Base-by-base conservation (phyloP, 148 eudicot genomes). In the Arbutus unedo region DNA sequence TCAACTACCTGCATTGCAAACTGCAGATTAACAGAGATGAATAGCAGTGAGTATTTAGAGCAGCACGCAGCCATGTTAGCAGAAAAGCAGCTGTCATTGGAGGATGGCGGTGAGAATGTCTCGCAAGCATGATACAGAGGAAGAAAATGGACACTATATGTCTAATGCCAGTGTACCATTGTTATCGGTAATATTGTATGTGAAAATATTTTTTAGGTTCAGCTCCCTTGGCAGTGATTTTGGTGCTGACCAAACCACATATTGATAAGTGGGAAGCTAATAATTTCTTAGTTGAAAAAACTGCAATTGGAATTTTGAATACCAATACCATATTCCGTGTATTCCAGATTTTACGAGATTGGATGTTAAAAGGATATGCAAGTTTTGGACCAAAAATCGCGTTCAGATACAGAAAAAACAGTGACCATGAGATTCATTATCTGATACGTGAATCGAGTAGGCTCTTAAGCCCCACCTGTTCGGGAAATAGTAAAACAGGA, bases 11-110 rank as follows among this genome's bases (percentile, higher is more conserved):
- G 11, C 8, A 16, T 7, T 49, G 31, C 31, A 55, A 25, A 72
- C 67, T 47, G 84, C 91, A 96, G 99, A 85, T 92, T 94, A 67
- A 94, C 98, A 4, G 99, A 96, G 86, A 96, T 96, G 95, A 94
- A 92, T 54, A 96, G 97, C 94, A 91, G 87, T 81, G 98, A 93
- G 89, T 96, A 94, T 85, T 88, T 91, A 44, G 93, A 96, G 85
- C 98, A 93, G 21, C 95, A 94, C 79, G 88, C 91, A 9, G 91
- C 84, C 71, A 84, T 84, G 82, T n/a, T 90, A 82, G 90, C 90
- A 6, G 88, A 83, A 44, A 89, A 86, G 79, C 83, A 81, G 83
- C 81, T 43, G 3, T 49, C 21, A 11, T 71, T 19, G 11, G 78
- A 60, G 64, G 73, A 51, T 78, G 79, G 60, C 38, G 4, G 6